Evolutionary conservation across 768 basidiomycete species (phyloP).

Genomic region (Kwoniella dejecticola): DNA sequence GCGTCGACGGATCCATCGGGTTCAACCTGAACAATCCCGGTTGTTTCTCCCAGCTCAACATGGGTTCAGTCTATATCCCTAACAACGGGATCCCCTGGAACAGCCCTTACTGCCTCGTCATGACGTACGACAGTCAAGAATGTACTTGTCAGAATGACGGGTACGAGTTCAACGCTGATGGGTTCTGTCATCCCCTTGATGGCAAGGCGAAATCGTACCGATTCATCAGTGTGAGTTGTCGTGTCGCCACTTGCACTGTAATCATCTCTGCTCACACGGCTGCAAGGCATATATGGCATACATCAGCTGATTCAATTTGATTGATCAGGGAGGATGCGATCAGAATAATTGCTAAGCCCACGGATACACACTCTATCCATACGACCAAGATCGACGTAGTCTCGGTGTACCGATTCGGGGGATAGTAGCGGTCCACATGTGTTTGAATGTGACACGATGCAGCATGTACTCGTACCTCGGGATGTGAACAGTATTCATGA

Average conservation of each 20-base stretch:
- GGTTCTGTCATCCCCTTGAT: constrained; percentile 2
- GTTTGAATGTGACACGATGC: no score
- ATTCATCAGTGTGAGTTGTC: constrained; percentile 7
- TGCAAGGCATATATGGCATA: not conserved
- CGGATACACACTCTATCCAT: no score
- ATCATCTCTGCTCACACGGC: not conserved
- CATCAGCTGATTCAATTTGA: not conserved
- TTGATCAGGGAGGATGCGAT: not conserved
- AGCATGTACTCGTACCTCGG: no score
- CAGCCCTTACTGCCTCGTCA: constrained; percentile 10
- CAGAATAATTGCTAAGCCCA: not conserved
- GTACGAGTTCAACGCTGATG: constrained; percentile 6
- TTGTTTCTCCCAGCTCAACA: constrained; percentile 6
- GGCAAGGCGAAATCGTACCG: constrained; percentile 8
- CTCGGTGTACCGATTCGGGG: no score
- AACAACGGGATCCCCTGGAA: constrained; percentile 10
- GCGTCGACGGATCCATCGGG: constrained; percentile 17
- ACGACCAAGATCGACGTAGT: no score
- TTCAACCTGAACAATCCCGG: constrained; percentile 14
- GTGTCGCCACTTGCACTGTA: not conserved
- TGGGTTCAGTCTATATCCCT: constrained; percentile 15
- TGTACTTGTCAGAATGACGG: constrained; percentile 5
- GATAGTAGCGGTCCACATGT: no score
- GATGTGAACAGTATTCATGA: no score
- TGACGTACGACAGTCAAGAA: not conserved